Conservation (phyloP, 306 rosid genomes). For the Elaeagnus macrophylla region DNA sequence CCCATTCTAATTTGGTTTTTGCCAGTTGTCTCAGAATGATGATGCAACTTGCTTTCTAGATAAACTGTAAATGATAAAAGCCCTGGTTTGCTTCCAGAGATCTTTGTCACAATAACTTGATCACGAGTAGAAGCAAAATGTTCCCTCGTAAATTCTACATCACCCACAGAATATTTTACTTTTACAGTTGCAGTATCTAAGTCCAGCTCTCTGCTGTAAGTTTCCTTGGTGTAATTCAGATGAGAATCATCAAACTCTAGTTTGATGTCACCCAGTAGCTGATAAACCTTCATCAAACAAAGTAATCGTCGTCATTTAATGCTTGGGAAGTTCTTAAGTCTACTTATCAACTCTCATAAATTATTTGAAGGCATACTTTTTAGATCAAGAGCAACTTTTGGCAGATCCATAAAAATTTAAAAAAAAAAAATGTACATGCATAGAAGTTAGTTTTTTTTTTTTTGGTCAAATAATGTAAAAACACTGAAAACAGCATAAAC, state of each 20-base stretch:
- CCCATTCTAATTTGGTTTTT: slow-evolving; percentile 52
- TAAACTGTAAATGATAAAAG: slow-evolving; percentile 62
- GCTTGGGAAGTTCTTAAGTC: slow-evolving; percentile 1
- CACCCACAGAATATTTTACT: slow-evolving; percentile 60
- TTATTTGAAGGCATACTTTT: not conserved
- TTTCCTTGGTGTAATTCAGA: slow-evolving; percentile 41
- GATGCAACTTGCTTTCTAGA: slow-evolving; percentile 67
- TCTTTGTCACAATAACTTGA: slow-evolving; percentile 65
- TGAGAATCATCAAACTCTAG: slow-evolving; percentile 72
- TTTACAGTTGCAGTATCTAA: slow-evolving; percentile 66
- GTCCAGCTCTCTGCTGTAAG: slow-evolving; percentile 70
- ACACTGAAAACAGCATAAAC: no score
- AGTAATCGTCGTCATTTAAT: slow-evolving; percentile 11
- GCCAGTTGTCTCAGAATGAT: slow-evolving; percentile 36
- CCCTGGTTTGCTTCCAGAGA: slow-evolving; percentile 58
- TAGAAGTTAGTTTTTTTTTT: no score
- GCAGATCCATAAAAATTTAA: not conserved
- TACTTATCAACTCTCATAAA: no score
- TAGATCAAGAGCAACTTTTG: not conserved
- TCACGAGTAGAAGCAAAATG: slow-evolving; percentile 75
- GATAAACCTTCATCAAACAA: slow-evolving; percentile 57
- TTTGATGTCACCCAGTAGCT: slow-evolving; percentile 73
- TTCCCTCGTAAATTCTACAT: slow-evolving; percentile 65
- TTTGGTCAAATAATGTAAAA: no score
- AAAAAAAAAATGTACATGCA: no score